These are phyloP conservation scores for Salix purpurea DNA, from an alignment of 345 rosid species.

Conservation along the genomic window DNA sequence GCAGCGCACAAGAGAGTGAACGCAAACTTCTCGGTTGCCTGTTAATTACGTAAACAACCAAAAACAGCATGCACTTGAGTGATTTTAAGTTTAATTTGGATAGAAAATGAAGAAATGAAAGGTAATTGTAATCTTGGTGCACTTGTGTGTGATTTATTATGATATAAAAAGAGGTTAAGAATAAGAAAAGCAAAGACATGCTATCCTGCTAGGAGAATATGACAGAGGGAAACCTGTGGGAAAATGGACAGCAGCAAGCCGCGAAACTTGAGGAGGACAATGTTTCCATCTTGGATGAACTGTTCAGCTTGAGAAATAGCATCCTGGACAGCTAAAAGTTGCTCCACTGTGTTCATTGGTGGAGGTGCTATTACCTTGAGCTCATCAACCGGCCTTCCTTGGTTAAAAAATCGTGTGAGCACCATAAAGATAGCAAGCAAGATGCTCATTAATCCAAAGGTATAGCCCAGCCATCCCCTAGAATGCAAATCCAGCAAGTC, in stretches of 20 bases:
- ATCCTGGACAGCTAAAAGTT: slow-evolving; percentile 87
- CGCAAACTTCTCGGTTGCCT: slow-evolving; percentile 86
- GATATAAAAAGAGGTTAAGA: neutral
- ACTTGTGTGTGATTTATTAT: neutral
- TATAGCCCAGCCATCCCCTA: slow-evolving; percentile 75
- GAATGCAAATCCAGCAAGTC: slow-evolving; percentile 8
- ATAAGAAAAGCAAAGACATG: neutral
- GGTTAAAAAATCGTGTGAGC: slow-evolving; percentile 51
- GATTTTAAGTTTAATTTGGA: neutral
- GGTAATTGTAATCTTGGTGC: neutral
- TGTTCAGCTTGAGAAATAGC: slow-evolving; percentile 75
- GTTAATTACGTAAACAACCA: slow-evolving; percentile 2
- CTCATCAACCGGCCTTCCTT: slow-evolving; percentile 49
- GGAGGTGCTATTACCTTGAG: slow-evolving; percentile 82
- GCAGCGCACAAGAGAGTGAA: slow-evolving; percentile 46
- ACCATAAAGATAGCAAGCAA: slow-evolving; percentile 62
- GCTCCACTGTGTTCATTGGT: slow-evolving; percentile 85
- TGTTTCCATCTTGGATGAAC: slow-evolving; percentile 76
- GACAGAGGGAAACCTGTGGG: slow-evolving; percentile 55
- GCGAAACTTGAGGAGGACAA: slow-evolving; percentile 78
- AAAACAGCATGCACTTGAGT: neutral
- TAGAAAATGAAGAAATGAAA: neutral
- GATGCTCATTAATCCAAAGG: slow-evolving; percentile 38
- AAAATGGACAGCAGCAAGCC: slow-evolving; percentile 64
- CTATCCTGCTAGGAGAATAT: neutral